These are phyloP conservation scores for Ceratopteris richardii DNA, from an alignment of 75 land plant genomes.

Conservation along the genomic window DNA sequence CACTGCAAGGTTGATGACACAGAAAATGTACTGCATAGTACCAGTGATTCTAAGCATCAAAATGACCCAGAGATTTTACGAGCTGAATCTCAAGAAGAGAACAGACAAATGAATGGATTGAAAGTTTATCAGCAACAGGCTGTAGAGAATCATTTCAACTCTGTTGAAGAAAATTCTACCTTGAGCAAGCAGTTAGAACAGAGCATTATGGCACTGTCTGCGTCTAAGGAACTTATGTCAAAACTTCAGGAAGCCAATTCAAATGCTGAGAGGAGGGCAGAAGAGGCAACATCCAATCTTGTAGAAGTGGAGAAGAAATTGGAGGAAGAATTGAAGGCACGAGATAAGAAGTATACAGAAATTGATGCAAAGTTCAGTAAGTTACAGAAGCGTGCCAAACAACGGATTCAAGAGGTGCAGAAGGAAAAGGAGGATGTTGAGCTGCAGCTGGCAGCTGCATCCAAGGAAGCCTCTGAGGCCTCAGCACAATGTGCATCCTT, in stretches of 20 bases:
- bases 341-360: slow-evolving; percentile 81
- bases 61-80: too few relatives aligned
- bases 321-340: slow-evolving; percentile 67
- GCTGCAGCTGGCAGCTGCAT: slow-evolving; percentile 39
- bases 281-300: slow-evolving; percentile 44
- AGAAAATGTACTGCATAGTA: too few relatives aligned
- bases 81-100: too few relatives aligned
- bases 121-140: not conserved
- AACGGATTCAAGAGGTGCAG: slow-evolving; percentile 91
- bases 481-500: slow-evolving; percentile 37
- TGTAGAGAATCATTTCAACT: not conserved
- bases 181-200: slow-evolving; percentile 43
- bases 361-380: slow-evolving; percentile 80
- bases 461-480: slow-evolving; percentile 46
- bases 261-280: too few relatives aligned
- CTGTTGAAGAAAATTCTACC: slow-evolving; percentile 31
- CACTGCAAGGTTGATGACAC: too few relatives aligned
- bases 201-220: slow-evolving; percentile 37
- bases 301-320: slow-evolving; percentile 46
- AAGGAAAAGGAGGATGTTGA: slow-evolving; percentile 98
- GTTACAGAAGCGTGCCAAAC: slow-evolving; percentile 92
- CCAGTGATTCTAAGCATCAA: too few relatives aligned
- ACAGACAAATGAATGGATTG: not conserved
- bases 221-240: slow-evolving; percentile 51
- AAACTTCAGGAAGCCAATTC: slow-evolving; percentile 26